Percentiles rank a stretch among this genome's conserved stretches.
These are phyloP conservation scores for Leishmania martiniquensis DNA, from an alignment of 208 protist genomes.

Conservation along the genomic window DNA sequence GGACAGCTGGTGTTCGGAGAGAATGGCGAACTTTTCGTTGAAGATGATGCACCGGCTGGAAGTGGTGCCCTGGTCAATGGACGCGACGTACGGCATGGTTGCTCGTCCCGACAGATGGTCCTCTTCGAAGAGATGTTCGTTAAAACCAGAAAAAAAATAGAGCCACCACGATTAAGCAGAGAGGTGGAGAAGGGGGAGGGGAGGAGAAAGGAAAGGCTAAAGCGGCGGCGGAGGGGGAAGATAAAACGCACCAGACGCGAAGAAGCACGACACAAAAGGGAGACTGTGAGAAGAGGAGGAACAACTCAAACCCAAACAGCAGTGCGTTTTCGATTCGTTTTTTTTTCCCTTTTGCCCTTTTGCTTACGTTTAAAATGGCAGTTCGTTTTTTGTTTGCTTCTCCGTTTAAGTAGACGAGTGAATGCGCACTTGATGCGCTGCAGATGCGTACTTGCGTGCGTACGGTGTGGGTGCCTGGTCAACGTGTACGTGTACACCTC, in stretches of 20 bases:
- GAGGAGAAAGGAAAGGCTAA: no score
- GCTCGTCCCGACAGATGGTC: background rate
- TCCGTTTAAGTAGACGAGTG: no score
- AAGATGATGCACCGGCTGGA: constrained; percentile 95
- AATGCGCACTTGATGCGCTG: no score
- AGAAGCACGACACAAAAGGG: background rate
- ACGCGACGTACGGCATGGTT: constrained; percentile 76
- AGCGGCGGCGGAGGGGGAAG: no score
- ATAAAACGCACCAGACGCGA: no score
- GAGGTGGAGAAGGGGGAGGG: background rate
- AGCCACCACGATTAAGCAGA: background rate
- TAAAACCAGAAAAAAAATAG: no score
- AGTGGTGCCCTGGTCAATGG: constrained; percentile 97
- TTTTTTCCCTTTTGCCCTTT: constrained; percentile 1
- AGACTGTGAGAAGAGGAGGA: background rate
- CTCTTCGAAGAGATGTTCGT: background rate
- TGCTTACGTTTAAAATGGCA: background rate
- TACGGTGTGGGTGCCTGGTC: no score
- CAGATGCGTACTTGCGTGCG: no score
- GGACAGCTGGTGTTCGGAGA: constrained; percentile 76
- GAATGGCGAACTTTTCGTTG: constrained; percentile 60
- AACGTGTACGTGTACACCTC: no score
- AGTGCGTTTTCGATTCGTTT: background rate
- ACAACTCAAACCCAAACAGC: background rate
- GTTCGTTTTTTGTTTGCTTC: no score